Evolutionary conservation across 495 filamentous ascomycete genomes (phyloP).

Genomic region (Penicillium roqueforti): DNA sequence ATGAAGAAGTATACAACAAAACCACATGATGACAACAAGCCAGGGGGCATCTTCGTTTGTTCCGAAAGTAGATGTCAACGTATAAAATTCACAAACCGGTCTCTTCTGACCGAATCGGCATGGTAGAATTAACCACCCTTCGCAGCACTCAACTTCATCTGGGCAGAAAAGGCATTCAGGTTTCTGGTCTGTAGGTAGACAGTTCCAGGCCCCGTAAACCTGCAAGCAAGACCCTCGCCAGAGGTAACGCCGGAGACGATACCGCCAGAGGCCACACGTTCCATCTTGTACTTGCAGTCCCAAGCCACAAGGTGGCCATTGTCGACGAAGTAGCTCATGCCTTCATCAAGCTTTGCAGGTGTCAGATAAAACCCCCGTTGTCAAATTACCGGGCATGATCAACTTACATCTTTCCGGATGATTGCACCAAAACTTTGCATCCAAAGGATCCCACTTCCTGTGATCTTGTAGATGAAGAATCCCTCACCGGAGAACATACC

Average conservation of each 20-base stretch:
- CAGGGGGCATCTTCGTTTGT: too few relatives aligned
- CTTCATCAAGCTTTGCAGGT: conserved; percentile 55
- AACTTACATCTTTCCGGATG: conserved; percentile 85
- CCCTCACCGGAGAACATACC: conserved; percentile 93
- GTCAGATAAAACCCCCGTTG: too few relatives aligned
- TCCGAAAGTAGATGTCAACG: too few relatives aligned
- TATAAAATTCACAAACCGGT: too few relatives aligned
- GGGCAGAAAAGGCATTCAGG: conserved; percentile 53
- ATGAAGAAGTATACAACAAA: neutral
- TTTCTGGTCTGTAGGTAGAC: conserved; percentile 95
- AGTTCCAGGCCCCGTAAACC: conserved; percentile 86
- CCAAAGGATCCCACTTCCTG: conserved; percentile 76
- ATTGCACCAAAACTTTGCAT: conserved; percentile 92
- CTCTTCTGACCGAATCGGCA: too few relatives aligned
- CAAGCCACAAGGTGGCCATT: conserved; percentile 96
- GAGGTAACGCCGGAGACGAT: conserved; percentile 75
- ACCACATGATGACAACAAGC: neutral
- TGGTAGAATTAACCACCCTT: conserved; percentile 16
- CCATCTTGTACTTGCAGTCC: conserved; percentile 88
- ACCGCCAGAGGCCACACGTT: conserved; percentile 84
- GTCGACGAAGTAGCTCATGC: conserved; percentile 86
- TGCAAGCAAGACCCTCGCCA: conserved; percentile 87
- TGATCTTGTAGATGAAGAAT: conserved; percentile 84
- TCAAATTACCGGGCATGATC: neutral
- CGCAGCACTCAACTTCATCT: conserved; percentile 33